Conservation (phyloP, 2,329 filamentous ascomycete species). For the Ophiostoma sp. region DNA sequence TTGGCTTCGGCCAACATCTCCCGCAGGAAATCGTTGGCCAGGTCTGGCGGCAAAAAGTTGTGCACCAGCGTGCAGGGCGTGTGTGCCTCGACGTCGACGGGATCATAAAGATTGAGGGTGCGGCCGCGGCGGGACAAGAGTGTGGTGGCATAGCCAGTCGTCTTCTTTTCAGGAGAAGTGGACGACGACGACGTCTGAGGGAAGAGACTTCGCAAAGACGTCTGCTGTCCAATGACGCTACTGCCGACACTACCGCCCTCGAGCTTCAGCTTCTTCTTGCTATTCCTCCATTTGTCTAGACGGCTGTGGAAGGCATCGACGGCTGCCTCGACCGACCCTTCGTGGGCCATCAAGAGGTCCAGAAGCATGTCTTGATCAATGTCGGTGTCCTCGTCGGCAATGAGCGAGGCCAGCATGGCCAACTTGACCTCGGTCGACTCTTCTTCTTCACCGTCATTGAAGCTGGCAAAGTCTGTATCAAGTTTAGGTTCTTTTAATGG, state of each 20-base stretch:
- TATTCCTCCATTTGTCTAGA: constrained; percentile 40
- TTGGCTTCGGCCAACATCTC: constrained; percentile 74
- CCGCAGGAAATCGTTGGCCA: constrained; percentile 70
- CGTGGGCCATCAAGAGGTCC: constrained; percentile 73
- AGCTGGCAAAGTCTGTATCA: constrained; percentile 58
- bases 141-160: constrained; percentile 31
- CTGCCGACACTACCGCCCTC: not conserved
- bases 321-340: constrained; percentile 72
- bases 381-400: constrained; percentile 54
- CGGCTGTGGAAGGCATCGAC: constrained; percentile 53
- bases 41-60: constrained; percentile 74
- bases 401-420: constrained; percentile 76
- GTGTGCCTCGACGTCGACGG: constrained; percentile 74
- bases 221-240: constrained; percentile 56
- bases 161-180: constrained; percentile 39
- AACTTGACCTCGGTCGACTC: constrained; percentile 90
- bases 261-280: not conserved
- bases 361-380: constrained; percentile 67
- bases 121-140: constrained; percentile 67
- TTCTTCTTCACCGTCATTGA: constrained; percentile 63
- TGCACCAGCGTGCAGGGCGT: constrained; percentile 92
- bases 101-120: constrained; percentile 81
- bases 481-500: constrained; percentile 43
- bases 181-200: not conserved
- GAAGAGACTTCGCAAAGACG: constrained; percentile 54